A percentile compares a stretch with the other conserved stretches of the same genome.
These are phyloP conservation scores for Xerocomellus chrysenteron DNA, from an alignment of 768 basidiomycete species.

Conservation along the genomic window DNA sequence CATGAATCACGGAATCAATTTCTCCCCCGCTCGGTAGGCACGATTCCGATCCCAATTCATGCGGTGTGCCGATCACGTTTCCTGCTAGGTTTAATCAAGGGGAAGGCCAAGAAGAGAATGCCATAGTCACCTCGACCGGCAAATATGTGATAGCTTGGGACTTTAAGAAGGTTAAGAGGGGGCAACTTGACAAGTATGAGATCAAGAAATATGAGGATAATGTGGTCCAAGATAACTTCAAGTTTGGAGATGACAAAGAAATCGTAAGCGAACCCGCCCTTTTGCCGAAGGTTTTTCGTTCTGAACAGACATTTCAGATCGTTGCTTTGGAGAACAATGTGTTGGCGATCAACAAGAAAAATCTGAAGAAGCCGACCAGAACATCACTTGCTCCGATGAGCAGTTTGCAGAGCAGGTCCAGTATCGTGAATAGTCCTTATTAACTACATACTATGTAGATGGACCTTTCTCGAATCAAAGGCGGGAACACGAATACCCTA, in stretches of 20 bases:
- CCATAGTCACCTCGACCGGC: slow-evolving; percentile 93
- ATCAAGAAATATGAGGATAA: slow-evolving; percentile 95
- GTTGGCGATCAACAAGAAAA: slow-evolving; percentile 91
- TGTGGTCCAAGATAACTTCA: slow-evolving; percentile 97
- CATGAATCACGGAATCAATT: slow-evolving; percentile 84
- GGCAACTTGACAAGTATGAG: slow-evolving; percentile 87
- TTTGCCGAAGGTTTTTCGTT: neutral
- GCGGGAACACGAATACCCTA: slow-evolving; percentile 17
- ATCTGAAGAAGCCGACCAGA: slow-evolving; percentile 78
- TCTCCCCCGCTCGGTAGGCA: slow-evolving; percentile 87
- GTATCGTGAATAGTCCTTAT: slow-evolving; percentile 69
- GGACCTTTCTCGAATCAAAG: neutral
- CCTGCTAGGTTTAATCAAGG: slow-evolving; percentile 84
- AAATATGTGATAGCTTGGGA: slow-evolving; percentile 96
- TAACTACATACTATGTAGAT: slow-evolving; percentile 25
- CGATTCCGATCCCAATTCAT: neutral
- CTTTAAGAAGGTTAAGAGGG: slow-evolving; percentile 93
- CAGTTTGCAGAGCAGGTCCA: slow-evolving; percentile 49
- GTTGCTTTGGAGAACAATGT: slow-evolving; percentile 95
- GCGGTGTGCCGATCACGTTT: slow-evolving; percentile 1
- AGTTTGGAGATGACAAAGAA: slow-evolving; percentile 94
- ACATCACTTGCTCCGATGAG: slow-evolving; percentile 57
- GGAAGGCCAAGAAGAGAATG: slow-evolving; percentile 84
- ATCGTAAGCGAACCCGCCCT: slow-evolving; percentile 58
- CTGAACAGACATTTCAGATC: slow-evolving; percentile 53